Base-by-base conservation (phyloP, 208 protist species). In the Leishmania lainsoni region DNA sequence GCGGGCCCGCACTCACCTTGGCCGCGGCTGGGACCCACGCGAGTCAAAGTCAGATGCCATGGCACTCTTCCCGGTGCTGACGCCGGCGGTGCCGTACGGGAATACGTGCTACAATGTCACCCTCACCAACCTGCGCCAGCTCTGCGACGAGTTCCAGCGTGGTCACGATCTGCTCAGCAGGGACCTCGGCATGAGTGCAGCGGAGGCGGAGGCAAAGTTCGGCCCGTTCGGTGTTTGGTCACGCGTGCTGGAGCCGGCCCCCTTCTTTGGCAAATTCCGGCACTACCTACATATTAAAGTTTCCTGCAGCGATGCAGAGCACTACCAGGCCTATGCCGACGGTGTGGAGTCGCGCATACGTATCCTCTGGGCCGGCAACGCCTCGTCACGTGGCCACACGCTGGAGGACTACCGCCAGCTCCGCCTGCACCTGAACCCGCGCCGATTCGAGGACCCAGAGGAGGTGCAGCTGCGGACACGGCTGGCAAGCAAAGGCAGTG, bases 61-160 rank as follows among this genome's bases (percentile, higher is more conserved):
- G 69, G 96, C 99, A 80, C 87, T 99, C 39, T 99, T 99, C 90
- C 99, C 99, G 10, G 94, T 99, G 59, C 95, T 99, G 58, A 99
- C 99, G n/a, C 99, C 99, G 16, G 95, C 97, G 6, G 98, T 99
- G 68, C 99, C 99, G 49, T 98, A 95, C 66, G 98, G 99, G 90
- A 99, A 99, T 81, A 97, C 98, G 1, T 99, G 98, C 45, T 99
- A 98, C 87, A 99, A 99, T 88, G 98, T 99, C 3, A 98, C 97
- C 0, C 81, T 92, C 65, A 98, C 98, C 12, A 99, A 99, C 76
- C 86, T 99, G 35, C 81, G 83, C 54, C 91, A 99, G 80, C 88
- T 99, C 39, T 99, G 95, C 82, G 88, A 90, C 16, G 98, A 99
- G 81, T 99, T 99, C 88, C 66, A 90, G 52, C 91, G 98, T 29